A percentile compares a stretch with the other conserved stretches of the same genome.
Evolutionary conservation across 768 basidiomycete species (phyloP).

Genomic region (Chalciporus pseudorubinellus): DNA sequence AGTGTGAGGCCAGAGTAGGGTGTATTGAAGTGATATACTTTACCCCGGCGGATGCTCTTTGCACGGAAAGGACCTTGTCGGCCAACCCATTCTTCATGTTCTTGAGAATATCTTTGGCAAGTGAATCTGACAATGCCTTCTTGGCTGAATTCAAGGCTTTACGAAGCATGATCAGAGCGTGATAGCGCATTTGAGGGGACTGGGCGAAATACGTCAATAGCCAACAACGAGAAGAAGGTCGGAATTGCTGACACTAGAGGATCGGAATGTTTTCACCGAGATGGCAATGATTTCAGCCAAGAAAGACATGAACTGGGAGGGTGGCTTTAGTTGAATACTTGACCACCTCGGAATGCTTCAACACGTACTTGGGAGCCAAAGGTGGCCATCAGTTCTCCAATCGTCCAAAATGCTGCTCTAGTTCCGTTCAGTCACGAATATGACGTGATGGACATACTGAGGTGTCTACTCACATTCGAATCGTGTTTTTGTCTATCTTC

Average conservation of each 20-base stretch:
- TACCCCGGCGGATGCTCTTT: constrained; percentile 81
- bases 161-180: constrained; percentile 73
- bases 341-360: background rate
- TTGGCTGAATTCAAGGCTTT: constrained; percentile 81
- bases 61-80: constrained; percentile 83
- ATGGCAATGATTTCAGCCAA: constrained; percentile 78
- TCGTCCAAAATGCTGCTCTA: constrained; percentile 81
- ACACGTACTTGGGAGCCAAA: constrained; percentile 78
- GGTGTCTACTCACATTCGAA: constrained; percentile 57
- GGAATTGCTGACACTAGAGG: constrained; percentile 58
- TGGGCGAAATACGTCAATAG: constrained; percentile 30
- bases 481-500: constrained; percentile 65
- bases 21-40: constrained; percentile 13
- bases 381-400: constrained; percentile 84
- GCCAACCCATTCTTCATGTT: constrained; percentile 69
- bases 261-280: constrained; percentile 65
- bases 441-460: background rate
- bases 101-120: constrained; percentile 80
- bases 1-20: constrained; percentile 14
- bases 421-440: constrained; percentile 6
- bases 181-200: constrained; percentile 79
- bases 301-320: constrained; percentile 85
- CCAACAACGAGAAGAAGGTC: background rate
- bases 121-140: constrained; percentile 77
- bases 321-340: background rate